Base-by-base conservation (phyloP, 2,329 filamentous ascomycete genomes). In the Curvularia spicifera region DNA sequence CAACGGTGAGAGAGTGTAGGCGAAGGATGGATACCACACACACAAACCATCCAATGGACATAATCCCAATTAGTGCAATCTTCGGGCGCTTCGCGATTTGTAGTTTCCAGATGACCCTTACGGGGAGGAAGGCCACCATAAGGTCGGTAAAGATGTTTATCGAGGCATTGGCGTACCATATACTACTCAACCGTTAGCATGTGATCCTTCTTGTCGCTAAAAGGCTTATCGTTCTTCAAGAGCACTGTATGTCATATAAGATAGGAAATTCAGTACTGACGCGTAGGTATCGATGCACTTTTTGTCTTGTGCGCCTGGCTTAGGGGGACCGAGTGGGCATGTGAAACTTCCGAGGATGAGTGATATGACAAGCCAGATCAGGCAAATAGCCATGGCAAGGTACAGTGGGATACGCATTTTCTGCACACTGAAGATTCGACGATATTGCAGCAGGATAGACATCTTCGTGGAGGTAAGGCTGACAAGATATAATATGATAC, bases 21-120 rank as follows among this genome's bases (percentile, higher is more conserved):
- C 72, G 70, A 2, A 74, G 50, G n/a, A 71, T 50, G 3, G 73
- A 73, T 13, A 76, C 68, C 13, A 73, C 57, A 39, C 71, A 75
- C 4, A 73, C 70, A 46, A 74, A 70, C 69, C 71, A 72, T 42
- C 71, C 71, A n/a, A 74, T 63, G 3, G 68, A 70, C 1, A 74
- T 58, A 28, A 72, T 67, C 5, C 46, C 39, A 9, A 72, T 33
- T 0, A 73, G 53, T 3, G 65, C 69, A 6, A 65, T 31, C 46
- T 67, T 71, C 18, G 72, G 69, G 3, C 56, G 57, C 26, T 48
- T 61, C 0, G 65, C 62, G 4, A 72, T 67, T 13, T 69, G 67
- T 9, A 74, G 44, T 0, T 40, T 49, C 71, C 67, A 73, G 10
- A 74, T 65, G 7, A 60, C 61, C 4, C 58, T 61, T 18, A 73